These are phyloP conservation scores for Carpinus viminea DNA, from an alignment of 306 rosid species.

Conservation along the genomic window DNA sequence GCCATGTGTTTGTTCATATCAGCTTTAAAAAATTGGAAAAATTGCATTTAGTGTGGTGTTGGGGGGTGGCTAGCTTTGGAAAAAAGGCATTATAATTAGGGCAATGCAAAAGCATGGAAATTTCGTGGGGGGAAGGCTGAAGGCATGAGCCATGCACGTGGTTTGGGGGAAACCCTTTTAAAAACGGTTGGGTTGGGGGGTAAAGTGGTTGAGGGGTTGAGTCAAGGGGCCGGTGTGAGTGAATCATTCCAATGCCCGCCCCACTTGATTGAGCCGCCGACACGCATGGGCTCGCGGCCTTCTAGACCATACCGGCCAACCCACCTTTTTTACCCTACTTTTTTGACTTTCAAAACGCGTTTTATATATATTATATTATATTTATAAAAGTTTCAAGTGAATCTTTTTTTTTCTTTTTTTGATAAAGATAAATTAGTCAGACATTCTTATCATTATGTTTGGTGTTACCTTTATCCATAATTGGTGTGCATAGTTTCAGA, in stretches of 20 bases:
- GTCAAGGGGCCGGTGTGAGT: constrained; percentile 6
- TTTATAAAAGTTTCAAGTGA: too few relatives aligned
- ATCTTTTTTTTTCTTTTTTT: too few relatives aligned
- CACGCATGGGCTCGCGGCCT: constrained; percentile 18
- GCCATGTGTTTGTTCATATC: too few relatives aligned
- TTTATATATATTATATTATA: not conserved
- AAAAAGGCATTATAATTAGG: constrained; percentile 4
- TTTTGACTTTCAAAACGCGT: constrained; percentile 1
- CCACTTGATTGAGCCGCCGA: constrained; percentile 12
- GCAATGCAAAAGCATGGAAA: constrained; percentile 24
- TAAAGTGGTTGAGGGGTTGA: constrained; percentile 4
- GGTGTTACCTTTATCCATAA: not conserved
- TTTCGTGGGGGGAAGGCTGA: constrained; percentile 25
- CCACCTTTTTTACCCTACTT: not conserved
- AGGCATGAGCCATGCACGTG: constrained; percentile 35
- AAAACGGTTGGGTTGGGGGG: not conserved
- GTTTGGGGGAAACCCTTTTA: constrained; percentile 24
- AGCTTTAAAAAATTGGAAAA: too few relatives aligned
- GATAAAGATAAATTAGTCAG: not conserved
- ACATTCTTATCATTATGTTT: constrained; percentile 9
- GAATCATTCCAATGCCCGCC: not conserved
- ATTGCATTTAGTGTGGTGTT: too few relatives aligned
- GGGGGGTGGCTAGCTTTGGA: not conserved
- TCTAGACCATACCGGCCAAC: constrained; percentile 1
- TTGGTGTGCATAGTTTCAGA: not conserved